Evolutionary conservation across 1,284 basidiomycete species (phyloP).

Genomic region (Papiliotrema laurentii): DNA sequence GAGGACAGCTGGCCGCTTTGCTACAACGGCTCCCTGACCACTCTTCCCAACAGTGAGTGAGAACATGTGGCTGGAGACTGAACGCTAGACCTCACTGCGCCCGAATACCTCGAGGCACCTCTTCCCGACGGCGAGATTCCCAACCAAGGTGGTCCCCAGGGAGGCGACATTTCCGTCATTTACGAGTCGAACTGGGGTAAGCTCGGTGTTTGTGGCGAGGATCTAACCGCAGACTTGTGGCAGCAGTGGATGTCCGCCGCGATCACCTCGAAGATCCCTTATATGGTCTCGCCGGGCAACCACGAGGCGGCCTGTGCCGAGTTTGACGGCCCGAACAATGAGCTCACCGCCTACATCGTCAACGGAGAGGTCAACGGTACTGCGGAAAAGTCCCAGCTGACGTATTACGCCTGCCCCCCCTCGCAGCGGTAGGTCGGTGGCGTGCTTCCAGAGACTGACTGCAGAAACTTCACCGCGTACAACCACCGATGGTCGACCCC

Average conservation of each 20-base stretch:
- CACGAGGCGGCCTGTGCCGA: conserved; percentile 22
- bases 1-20: conserved; percentile 17
- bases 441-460: too few species aligned
- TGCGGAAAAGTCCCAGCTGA: conserved; percentile 14
- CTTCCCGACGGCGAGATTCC: conserved; percentile 25
- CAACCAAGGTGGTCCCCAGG: conserved; percentile 22
- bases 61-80: background rate
- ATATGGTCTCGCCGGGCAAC: conserved; percentile 21
- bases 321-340: conserved; percentile 24
- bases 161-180: conserved; percentile 24
- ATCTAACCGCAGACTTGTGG: too few species aligned
- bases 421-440: conserved; percentile 8
- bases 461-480: conserved; percentile 25
- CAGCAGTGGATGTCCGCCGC: conserved; percentile 38
- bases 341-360: conserved; percentile 18
- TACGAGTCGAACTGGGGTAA: conserved; percentile 39
- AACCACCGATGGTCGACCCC: conserved; percentile 36
- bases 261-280: conserved; percentile 34
- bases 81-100: conserved; percentile 11
- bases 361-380: conserved; percentile 9
- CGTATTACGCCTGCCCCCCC: conserved; percentile 22
- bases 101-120: conserved; percentile 17
- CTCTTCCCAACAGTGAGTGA: too few species aligned
- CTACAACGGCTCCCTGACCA: conserved; percentile 26
- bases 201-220: too few species aligned